Evolutionary conservation across 2,329 filamentous ascomycete species (phyloP).

Genomic region (Trichoderma sp.): DNA sequence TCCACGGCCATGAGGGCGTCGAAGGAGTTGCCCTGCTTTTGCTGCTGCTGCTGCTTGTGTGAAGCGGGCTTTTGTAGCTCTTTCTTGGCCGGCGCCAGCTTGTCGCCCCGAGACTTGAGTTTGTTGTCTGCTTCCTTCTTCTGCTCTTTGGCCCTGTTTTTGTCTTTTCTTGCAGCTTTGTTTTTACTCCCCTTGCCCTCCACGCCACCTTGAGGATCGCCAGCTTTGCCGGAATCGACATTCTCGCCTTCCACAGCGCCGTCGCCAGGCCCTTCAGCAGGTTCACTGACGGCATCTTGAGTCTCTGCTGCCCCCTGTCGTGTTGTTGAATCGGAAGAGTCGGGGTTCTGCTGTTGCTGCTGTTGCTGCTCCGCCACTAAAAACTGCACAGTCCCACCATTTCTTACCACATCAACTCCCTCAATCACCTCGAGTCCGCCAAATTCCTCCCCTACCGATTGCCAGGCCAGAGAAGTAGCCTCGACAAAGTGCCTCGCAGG

Average conservation of each 20-base stretch:
- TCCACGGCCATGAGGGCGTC: constrained; percentile 53
- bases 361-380: constrained; percentile 39
- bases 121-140: constrained; percentile 37
- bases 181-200: constrained; percentile 33
- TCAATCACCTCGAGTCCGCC: constrained; percentile 90
- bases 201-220: constrained; percentile 35
- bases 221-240: constrained; percentile 37
- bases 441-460: constrained; percentile 89
- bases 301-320: background rate
- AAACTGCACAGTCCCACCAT: constrained; percentile 61
- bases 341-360: constrained; percentile 21
- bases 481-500: constrained; percentile 39
- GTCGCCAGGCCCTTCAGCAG: constrained; percentile 68
- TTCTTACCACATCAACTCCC: constrained; percentile 79
- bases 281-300: constrained; percentile 46
- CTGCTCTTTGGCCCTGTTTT: constrained; percentile 30
- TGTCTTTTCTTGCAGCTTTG: constrained; percentile 36
- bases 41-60: constrained; percentile 33
- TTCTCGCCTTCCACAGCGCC: constrained; percentile 36
- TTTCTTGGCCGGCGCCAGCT: constrained; percentile 38
- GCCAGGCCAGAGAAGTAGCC: constrained; percentile 56
- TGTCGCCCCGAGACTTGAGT: too few relatives aligned
- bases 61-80: constrained; percentile 41
- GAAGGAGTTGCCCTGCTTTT: constrained; percentile 49
- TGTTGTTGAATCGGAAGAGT: constrained; percentile 27